Conservation (phyloP, 257 asterid genomes). For the Gentiana straminea region DNA sequence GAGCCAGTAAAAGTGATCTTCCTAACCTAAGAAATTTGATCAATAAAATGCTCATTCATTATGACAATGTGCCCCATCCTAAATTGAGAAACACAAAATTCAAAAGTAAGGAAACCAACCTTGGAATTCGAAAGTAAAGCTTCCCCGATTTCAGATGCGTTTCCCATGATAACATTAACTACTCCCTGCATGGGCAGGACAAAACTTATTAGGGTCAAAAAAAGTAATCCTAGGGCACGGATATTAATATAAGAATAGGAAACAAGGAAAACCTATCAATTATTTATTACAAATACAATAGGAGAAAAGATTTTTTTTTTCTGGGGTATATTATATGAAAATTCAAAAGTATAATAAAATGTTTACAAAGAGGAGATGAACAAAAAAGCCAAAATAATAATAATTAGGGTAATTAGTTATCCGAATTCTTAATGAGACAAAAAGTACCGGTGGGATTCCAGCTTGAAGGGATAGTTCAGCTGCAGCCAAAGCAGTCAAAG, state of each 20-base stretch:
- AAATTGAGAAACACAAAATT: not conserved
- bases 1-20: constrained; percentile 97
- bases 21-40: constrained; percentile 51
- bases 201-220: not conserved
- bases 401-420: too few species aligned
- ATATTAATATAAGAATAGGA: too few species aligned
- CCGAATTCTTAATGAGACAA: too few species aligned
- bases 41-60: constrained; percentile 6
- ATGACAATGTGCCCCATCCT: not conserved
- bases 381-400: too few species aligned
- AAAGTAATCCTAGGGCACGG: too few species aligned
- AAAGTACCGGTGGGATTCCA: constrained; percentile 88
- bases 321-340: too few species aligned
- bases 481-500: constrained; percentile 95
- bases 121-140: constrained; percentile 70
- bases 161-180: constrained; percentile 87
- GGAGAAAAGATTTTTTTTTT: too few species aligned
- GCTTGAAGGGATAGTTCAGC: constrained; percentile 96
- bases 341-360: too few species aligned
- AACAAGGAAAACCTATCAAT: too few species aligned
- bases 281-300: too few species aligned
- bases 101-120: constrained; percentile 16
- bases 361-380: too few species aligned
- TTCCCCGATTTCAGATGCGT: constrained; percentile 80
- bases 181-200: constrained; percentile 58